Base-by-base conservation (phyloP, 352 stramenopile genomes). In the Pythium aphanidermatum region DNA sequence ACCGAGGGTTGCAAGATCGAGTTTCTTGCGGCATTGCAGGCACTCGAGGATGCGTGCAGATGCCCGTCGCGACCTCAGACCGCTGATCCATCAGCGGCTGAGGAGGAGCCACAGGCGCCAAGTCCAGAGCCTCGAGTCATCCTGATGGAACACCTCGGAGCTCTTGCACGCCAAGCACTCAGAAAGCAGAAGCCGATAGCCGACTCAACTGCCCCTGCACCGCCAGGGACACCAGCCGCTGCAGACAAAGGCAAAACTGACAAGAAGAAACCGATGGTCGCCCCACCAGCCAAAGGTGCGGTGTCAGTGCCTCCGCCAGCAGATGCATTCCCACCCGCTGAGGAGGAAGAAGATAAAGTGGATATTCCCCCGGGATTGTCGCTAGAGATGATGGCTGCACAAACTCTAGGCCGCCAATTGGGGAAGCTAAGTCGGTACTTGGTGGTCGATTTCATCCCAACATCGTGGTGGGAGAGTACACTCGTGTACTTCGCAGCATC, bases 61-160 rank as follows among this genome's bases (percentile, higher is more conserved):
- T 20, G 11, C 5, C 2, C 13, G 8, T n/a, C 21, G 14, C 21
- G 21, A 11, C 26, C 37, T 16, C 39, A 36, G 1, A 27, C 29
- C 1, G 25, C 28, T 0, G 33, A 25, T 4, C n/a, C 35, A 42
- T 12, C 3, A 27, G 39, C 24, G 5, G 26, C 13, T 21, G 13
- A 10, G 14, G 11, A n/a, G 12, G 32, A 31, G 13, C 14, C 28
- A 1, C 19, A 4, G 5, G 28, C 2, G 5, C 7, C 29, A 10
- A 23, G 4, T 13, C 27, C 21, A 3, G 24, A 46, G 14, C 65
- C 62, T 13, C 58, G 55, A 9, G 57, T 82, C 2, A 33, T 83
- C 16, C 28, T 83, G 7, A 41, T 83, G 2, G 68, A 83, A 11
- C 70, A 75, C 29, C 35, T 74, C 45, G 48, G 31, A 23, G 30